Conservation (phyloP, 306 rosid genomes). For the Cicer bijugum region DNA sequence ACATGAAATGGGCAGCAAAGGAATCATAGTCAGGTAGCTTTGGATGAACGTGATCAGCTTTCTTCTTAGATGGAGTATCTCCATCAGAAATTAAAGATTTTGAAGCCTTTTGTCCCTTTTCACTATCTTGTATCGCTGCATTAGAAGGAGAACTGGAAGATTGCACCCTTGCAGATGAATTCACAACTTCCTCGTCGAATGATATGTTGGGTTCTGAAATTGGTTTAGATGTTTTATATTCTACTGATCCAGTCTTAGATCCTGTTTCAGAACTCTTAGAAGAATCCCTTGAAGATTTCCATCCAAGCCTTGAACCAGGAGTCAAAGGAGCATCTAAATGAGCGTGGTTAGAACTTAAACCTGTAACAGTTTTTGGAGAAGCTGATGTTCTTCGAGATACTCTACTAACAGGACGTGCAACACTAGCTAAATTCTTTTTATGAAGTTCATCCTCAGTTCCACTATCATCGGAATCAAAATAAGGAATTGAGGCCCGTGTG, state of each 20-base stretch:
- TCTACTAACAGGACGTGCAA: conserved; percentile 52
- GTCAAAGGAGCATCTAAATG: conserved; percentile 36
- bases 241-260: conserved; percentile 38
- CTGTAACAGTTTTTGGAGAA: conserved; percentile 51
- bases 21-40: conserved; percentile 85
- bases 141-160: conserved; percentile 49
- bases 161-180: conserved; percentile 45
- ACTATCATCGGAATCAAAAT: conserved; percentile 60
- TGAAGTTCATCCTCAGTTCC: conserved; percentile 60
- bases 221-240: conserved; percentile 45
- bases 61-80: conserved; percentile 54
- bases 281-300: conserved; percentile 58
- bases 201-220: conserved; percentile 48
- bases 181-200: conserved; percentile 44
- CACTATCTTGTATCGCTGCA: conserved; percentile 43
- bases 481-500: conserved; percentile 49
- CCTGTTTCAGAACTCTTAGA: conserved; percentile 54
- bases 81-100: conserved; percentile 33
- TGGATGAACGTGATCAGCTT: conserved; percentile 75
- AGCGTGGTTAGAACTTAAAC: conserved; percentile 42
- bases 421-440: conserved; percentile 47
- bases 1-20: conserved; percentile 66
- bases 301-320: conserved; percentile 52
- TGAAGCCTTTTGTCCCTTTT: conserved; percentile 41
- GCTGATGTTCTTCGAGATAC: conserved; percentile 68